These are phyloP conservation scores for Graphium sp. DNA, from an alignment of 2,329 filamentous ascomycete genomes.

Conservation along the genomic window DNA sequence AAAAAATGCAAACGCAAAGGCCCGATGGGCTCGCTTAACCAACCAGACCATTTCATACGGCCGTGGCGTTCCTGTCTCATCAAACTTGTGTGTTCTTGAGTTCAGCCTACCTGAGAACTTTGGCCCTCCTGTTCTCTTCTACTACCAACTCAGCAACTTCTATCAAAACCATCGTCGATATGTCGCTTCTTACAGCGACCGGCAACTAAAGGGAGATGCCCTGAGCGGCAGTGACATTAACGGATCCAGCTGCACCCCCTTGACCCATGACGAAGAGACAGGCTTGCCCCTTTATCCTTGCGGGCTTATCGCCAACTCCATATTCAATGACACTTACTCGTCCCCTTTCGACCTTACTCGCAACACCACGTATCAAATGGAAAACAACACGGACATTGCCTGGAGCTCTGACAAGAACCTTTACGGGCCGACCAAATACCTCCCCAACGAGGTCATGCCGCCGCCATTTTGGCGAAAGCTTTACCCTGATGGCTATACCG, in stretches of 20 bases:
- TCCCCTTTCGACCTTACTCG: constrained; percentile 44
- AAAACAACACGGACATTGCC: constrained; percentile 56
- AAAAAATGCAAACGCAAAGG: constrained; percentile 18
- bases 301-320: constrained; percentile 86
- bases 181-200: constrained; percentile 70
- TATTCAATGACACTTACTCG: constrained; percentile 86
- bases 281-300: constrained; percentile 78
- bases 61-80: constrained; percentile 14
- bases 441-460: constrained; percentile 48
- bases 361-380: constrained; percentile 53
- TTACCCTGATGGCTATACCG: constrained; percentile 56
- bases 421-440: constrained; percentile 57
- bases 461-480: constrained; percentile 71
- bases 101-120: constrained; percentile 71
- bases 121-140: constrained; percentile 70
- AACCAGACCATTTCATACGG: constrained; percentile 19
- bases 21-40: constrained; percentile 22
- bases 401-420: constrained; percentile 73
- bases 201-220: constrained; percentile 61
- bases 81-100: constrained; percentile 50
- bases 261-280: constrained; percentile 33
- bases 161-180: constrained; percentile 98
- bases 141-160: constrained; percentile 94
- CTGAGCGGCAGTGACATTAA: constrained; percentile 44
- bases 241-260: constrained; percentile 57